These are phyloP conservation scores for Syncephalastrum sp. DNA, from an alignment of 371 early-diverging fungal genomes.

Conservation along the genomic window DNA sequence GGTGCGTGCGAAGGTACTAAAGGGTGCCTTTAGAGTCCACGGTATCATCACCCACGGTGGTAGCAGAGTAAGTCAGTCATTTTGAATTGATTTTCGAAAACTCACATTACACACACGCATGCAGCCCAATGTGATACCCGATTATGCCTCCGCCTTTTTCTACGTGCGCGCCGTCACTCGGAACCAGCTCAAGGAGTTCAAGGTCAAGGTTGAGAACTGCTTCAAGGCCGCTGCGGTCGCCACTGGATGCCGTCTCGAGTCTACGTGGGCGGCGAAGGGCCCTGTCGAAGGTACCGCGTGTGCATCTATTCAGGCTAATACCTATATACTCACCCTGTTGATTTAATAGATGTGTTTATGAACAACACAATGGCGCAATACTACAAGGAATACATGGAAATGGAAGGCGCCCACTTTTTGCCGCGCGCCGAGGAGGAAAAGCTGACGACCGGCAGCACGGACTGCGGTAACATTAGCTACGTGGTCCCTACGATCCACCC, in stretches of 20 bases:
- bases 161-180: slow-evolving; percentile 56
- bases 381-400: slow-evolving; percentile 54
- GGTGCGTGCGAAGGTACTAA: neutral
- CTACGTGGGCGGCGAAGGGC: slow-evolving; percentile 44
- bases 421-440: slow-evolving; percentile 40
- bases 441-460: slow-evolving; percentile 55
- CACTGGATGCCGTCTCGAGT: slow-evolving; percentile 69
- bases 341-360: slow-evolving; percentile 36
- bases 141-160: slow-evolving; percentile 49
- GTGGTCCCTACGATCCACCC: slow-evolving; percentile 43
- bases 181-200: slow-evolving; percentile 47
- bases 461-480: slow-evolving; percentile 71
- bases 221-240: slow-evolving; percentile 68
- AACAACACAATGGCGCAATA: slow-evolving; percentile 58
- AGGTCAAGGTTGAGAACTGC: slow-evolving; percentile 47
- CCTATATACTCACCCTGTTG: neutral
- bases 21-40: slow-evolving; percentile 52
- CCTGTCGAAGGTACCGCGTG: slow-evolving; percentile 23
- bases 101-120: neutral
- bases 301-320: neutral
- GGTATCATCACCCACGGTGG: slow-evolving; percentile 75
- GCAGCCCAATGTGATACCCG: slow-evolving; percentile 46
- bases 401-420: slow-evolving; percentile 36
- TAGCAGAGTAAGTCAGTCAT: slow-evolving; percentile 48
- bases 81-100: too few relatives aligned